phyloP scores from a whole-genome alignment of 148 eudicot genomes.

The Amaranthus hypochondriacus region DNA sequence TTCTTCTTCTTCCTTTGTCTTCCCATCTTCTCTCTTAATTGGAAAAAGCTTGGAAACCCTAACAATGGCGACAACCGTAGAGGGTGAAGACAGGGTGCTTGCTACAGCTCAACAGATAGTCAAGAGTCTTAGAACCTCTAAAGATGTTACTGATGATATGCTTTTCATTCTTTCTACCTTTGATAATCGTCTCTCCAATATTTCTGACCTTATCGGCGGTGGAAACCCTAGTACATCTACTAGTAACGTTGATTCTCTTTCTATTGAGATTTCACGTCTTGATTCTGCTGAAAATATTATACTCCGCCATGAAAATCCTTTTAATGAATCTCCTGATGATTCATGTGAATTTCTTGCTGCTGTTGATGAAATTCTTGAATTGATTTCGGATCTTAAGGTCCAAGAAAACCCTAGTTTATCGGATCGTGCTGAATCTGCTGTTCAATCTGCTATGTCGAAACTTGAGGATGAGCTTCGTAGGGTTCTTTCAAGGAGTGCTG shows the following conservation, averaged over 20 bases:
- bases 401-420: slow-evolving; percentile 17
- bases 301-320: slow-evolving; percentile 24
- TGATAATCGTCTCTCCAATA: slow-evolving; percentile 74
- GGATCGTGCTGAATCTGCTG: slow-evolving; percentile 67
- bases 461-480: slow-evolving; percentile 79
- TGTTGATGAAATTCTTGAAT: slow-evolving; percentile 47
- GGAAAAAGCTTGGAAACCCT: slow-evolving; percentile 18
- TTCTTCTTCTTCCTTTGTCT: not conserved
- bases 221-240: not conserved
- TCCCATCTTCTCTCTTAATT: not conserved
- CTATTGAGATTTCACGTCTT: slow-evolving; percentile 22
- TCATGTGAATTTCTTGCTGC: slow-evolving; percentile 51
- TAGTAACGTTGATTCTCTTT: not conserved
- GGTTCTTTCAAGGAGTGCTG: slow-evolving; percentile 37
- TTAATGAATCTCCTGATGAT: slow-evolving; percentile 26
- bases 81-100: slow-evolving; percentile 72
- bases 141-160: slow-evolving; percentile 76
- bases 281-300: slow-evolving; percentile 56
- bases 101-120: slow-evolving; percentile 91
- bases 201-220: slow-evolving; percentile 35
- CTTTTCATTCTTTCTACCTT: slow-evolving; percentile 65
- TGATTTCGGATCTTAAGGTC: slow-evolving; percentile 34
- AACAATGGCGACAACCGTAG: slow-evolving; percentile 43
- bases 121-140: slow-evolving; percentile 51
- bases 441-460: slow-evolving; percentile 74